Evolutionary conservation across 2,329 filamentous ascomycete species (phyloP).

Genomic region (Penicillium sp.): DNA sequence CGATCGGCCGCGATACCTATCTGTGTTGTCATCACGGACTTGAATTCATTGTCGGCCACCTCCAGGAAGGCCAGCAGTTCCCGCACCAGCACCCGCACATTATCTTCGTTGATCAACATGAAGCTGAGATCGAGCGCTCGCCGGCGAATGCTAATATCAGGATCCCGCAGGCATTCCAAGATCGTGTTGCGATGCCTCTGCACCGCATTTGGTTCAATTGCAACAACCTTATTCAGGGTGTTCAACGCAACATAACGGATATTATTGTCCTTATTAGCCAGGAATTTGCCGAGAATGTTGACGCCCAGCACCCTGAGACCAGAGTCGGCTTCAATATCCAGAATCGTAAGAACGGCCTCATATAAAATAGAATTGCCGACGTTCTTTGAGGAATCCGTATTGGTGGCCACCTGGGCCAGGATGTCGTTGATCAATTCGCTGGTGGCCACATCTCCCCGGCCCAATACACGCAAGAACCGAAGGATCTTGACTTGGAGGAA

Average conservation of each 20-base stretch:
- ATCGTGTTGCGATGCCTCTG: slow-evolving; percentile 97
- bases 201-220: slow-evolving; percentile 95
- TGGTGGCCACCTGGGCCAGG: slow-evolving; percentile 92
- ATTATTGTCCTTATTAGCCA: slow-evolving; percentile 98
- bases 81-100: slow-evolving; percentile 87
- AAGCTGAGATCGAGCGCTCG: slow-evolving; percentile 97
- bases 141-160: slow-evolving; percentile 95
- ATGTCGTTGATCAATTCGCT: slow-evolving; percentile 99
- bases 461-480: slow-evolving; percentile 78
- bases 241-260: slow-evolving; percentile 98
- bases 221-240: slow-evolving; percentile 95
- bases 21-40: slow-evolving; percentile 96
- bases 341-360: slow-evolving; percentile 92
- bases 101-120: slow-evolving; percentile 94
- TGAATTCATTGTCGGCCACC: slow-evolving; percentile 97
- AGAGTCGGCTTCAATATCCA: slow-evolving; percentile 97
- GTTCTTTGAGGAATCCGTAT: slow-evolving; percentile 97
- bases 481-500: slow-evolving; percentile 98
- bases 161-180: slow-evolving; percentile 89
- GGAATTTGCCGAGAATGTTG: slow-evolving; percentile 96
- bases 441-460: slow-evolving; percentile 77
- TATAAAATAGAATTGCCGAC: slow-evolving; percentile 98
- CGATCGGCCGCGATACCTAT: slow-evolving; percentile 96
- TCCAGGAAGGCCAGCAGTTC: slow-evolving; percentile 94
- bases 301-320: slow-evolving; percentile 91